Base-by-base conservation (phyloP, 768 basidiomycete species). In the Mycena crocata region DNA sequence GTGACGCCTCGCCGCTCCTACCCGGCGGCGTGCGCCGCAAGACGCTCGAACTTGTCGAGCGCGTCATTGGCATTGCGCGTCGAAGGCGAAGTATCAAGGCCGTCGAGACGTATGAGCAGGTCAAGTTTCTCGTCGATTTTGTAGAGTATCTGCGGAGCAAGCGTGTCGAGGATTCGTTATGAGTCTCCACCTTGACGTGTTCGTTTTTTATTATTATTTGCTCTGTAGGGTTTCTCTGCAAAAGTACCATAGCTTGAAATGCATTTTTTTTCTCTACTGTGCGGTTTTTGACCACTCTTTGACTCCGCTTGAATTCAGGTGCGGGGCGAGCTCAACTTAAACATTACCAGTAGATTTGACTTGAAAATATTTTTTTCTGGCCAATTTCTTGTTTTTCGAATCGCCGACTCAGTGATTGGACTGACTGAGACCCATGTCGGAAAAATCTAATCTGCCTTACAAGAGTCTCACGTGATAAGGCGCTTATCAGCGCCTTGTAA, bases 91-190 rank as follows among this genome's bases (percentile, higher is more conserved):
- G 95, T 71, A 78, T 90, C 62, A 98, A 99, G 76, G 95, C 96
- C 2, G 87, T 99, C 42, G 97, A 99, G 77, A 97, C 95, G 4
- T 90, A 93, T 75, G 95, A 98, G 75, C 96, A 99, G 78, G 97
- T 97, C 19, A 81, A 84, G 69, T 95, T 96, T 73, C 78, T 96
- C 52, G 87, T 90, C 0, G 90, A 93, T 32, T 96, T 88, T 76
- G 87, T 94, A 5, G 87, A 90, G 40, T 89, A 85, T 78, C 74
- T 93, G 63, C 75, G 82, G 56, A 32, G 46, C 13, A 67, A 62
- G 24, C 50, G 34, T n/a, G 15, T 15, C 15, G 4, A 42, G 15
- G 44, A 54, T 1, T 1, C 24, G 49, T 31, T 19, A 14, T 46
- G 46, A 49, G 17, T 24, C n/a, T 19, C 21, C n/a, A 17, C 32